Conservation (phyloP, 2,329 filamentous ascomycete genomes). For the Fusarium sp. region DNA sequence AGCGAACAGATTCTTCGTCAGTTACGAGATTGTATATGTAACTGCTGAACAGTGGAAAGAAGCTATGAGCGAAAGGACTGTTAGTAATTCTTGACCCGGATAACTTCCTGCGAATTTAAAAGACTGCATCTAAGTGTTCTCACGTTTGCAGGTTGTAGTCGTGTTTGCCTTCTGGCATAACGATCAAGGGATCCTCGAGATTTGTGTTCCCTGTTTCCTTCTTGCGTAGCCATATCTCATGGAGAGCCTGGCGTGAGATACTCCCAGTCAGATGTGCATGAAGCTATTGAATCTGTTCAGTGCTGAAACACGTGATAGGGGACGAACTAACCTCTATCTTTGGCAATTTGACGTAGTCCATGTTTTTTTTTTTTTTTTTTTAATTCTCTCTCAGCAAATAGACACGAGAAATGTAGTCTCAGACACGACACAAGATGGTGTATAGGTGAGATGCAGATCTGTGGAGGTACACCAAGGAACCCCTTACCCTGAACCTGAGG, state of each 20-base stretch:
- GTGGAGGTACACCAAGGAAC: not conserved
- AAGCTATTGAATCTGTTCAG: constrained; percentile 61
- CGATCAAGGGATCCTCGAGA: constrained; percentile 75
- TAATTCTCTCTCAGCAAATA: not conserved
- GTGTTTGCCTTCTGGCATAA: constrained; percentile 77
- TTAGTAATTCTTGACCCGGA: not conserved
- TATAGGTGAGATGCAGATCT: not conserved
- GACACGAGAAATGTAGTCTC: not conserved
- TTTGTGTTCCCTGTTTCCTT: constrained; percentile 63
- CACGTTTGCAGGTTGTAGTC: constrained; percentile 78
- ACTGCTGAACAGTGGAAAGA: constrained; percentile 82
- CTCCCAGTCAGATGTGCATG: constrained; percentile 86
- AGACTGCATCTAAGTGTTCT: constrained; percentile 34
- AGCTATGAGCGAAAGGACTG: constrained; percentile 60
- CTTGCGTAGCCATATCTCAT: constrained; percentile 77
- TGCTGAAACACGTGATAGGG: accelerated
- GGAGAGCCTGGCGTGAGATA: constrained; percentile 78
- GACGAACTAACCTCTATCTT: constrained; percentile 64
- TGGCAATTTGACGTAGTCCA: constrained; percentile 64
- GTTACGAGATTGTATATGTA: constrained; percentile 84
- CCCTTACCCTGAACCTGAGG: constrained; percentile 20
- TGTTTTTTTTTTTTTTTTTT: constrained; percentile 8
- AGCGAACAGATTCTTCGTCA: constrained; percentile 68
- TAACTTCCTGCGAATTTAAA: not conserved
- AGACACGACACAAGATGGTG: not conserved